Base-by-base conservation (phyloP, 2,329 filamentous ascomycete species). In the Neofusicoccum umdonicola region DNA sequence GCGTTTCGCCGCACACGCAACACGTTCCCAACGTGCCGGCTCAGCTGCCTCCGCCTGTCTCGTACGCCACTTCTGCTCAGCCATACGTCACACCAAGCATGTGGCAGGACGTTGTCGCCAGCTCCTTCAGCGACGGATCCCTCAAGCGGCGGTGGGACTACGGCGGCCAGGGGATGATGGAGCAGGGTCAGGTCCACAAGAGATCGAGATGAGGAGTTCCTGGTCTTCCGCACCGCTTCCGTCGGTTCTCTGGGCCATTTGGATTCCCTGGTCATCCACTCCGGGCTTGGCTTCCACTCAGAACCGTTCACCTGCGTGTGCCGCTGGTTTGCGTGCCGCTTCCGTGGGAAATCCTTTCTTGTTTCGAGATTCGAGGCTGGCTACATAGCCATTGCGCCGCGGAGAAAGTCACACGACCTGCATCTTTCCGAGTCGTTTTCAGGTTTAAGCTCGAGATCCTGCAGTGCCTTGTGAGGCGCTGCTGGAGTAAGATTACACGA, bases 21-120 rank as follows among this genome's bases (percentile, higher is more conserved):
- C 67, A 67, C 12, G 67, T 77, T 22, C 72, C 74, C 63, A 70
- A 68, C 62, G 65, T 70, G 19, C 70, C 70, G 54, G 60, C 70
- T 35, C 75, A 77, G 47, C 64, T 77, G 39, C 74, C 74, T 41
- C 69, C 74, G 11, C 69, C 75, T n/a, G 72, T 75, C 13, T 72
- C 69, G 12, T 78, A 77, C 64, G 66, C 74, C 42, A 69, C 71
- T 44, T 54, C 64, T 50, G 65, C 73, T 5, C 69, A 72, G 31
- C 69, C 73, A 4, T 79, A 77, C 60, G 81, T 83, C 35, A 81
- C 81, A n/a, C 80, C 81, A 4, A 77, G 78, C 42, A 82, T 82
- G 80, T 83, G 81, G 81, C 81, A 83, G 69, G 79, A 82, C 63
- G 80, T 80, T 2, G 81, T 83, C 58, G 76, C 77, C 19, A 78